Evolutionary conservation across 2,329 filamentous ascomycete species (phyloP), one percentile per base, ranked within the genome.

Genomic region (Aspergillus pseudoviridinutans): DNA sequence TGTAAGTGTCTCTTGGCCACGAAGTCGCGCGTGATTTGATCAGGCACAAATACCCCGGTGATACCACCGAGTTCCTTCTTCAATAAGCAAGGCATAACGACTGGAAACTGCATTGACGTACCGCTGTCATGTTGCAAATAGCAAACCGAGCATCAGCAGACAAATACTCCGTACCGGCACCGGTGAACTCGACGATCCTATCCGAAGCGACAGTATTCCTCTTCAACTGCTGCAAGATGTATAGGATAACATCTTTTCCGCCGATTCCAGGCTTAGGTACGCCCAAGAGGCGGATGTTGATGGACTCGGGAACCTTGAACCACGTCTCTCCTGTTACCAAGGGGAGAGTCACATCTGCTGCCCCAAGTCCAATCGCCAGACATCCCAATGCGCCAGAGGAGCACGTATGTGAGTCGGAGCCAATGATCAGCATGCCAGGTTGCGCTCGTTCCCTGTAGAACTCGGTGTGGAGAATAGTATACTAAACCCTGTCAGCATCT

Each of bases 401-500:
- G 55, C 78, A 80, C 1, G 79, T 80, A 58, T 81, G 79, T 1
- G 76, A 79, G 61, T 81, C 79, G 20, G 71, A 72, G 0, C 77
- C 78, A 17, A 80, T 69, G 3, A 76, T 64, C 0, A 80, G 61
- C 67, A 73, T 74, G 1, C 79, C 78, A 0, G 79, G 78, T 62
- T 80, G 73, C 2, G 76, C 75, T 46, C 78, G 62, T 58, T 79
- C 72, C 7, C 78, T 68, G 25, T 65, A 72, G 58, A 80, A 80
- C 52, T 80, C 79, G 0, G 78, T 80, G 56, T 81, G 79, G 67
- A 80, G 73, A 32, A 80, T 80, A 12, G 74, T 79, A 51, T 65
- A 67, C 65, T 68, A 53, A 35, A 17, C 5, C 3, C 3, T 3
- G 42, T 28, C 7, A 44, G 32, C 25, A 32, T 12, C 10, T 29